Evolutionary conservation across 192 early-diverging fungal species (phyloP).

Genomic region (Linnemannia schmuckeri): DNA sequence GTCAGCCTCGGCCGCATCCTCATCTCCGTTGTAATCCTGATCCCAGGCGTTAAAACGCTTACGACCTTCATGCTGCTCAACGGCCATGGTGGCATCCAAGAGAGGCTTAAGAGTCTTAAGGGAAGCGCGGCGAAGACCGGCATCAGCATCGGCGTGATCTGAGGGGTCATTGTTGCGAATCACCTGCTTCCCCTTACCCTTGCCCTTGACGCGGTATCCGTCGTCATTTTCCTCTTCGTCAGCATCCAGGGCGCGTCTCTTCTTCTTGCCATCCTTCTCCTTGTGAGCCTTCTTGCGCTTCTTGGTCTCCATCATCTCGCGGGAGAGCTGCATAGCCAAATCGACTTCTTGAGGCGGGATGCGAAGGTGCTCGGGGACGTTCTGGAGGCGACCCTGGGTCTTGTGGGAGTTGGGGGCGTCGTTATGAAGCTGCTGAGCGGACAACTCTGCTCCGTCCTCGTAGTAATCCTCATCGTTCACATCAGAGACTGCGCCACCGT

Average conservation of each 20-base stretch:
- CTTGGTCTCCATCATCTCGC: conserved; percentile 41
- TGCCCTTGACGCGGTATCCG: neutral
- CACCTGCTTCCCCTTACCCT: neutral
- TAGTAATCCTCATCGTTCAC: conserved; percentile 17
- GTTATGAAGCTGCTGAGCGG: neutral
- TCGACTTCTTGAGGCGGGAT: conserved; percentile 36
- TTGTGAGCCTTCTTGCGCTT: neutral
- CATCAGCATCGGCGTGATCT: neutral
- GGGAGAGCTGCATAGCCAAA: conserved; percentile 36
- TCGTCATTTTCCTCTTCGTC: conserved; percentile 19
- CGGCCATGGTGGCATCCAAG: conserved; percentile 20
- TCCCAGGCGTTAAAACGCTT: neutral
- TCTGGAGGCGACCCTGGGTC: neutral
- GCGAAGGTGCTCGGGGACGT: conserved; percentile 22
- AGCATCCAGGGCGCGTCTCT: neutral
- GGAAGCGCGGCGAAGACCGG: neutral
- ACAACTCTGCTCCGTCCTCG: neutral
- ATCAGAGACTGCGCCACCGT: neutral
- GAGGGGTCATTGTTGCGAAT: neutral
- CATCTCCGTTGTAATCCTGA: conserved; percentile 3
- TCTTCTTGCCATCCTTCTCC: conserved; percentile 9
- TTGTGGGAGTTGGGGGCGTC: neutral
- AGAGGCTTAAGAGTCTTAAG: conserved; percentile 32
- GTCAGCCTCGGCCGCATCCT: neutral
- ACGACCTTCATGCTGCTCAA: neutral